Percentiles rank a stretch among this genome's conserved stretches.
Evolutionary conservation across 1,284 basidiomycete species (phyloP).

Genomic region (Sparassis latifolia): DNA sequence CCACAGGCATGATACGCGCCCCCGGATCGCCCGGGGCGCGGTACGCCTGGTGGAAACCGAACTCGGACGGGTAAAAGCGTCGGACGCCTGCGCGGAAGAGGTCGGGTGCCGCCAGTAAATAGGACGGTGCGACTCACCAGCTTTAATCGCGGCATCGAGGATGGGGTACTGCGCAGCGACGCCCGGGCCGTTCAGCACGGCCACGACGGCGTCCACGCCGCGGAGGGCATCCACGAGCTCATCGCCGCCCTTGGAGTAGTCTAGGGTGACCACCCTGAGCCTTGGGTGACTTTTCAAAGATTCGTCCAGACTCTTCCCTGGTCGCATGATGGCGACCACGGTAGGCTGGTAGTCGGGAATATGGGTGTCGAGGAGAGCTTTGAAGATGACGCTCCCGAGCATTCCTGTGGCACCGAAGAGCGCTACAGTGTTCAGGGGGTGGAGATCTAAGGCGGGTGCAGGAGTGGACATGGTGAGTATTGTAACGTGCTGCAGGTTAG

Average conservation of each 20-base stretch:
- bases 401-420: conserved; percentile 6
- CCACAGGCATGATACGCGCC: conserved; percentile 2
- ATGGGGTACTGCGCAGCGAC: conserved; percentile 2
- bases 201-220: conserved; percentile 5
- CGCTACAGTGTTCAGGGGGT: conserved; percentile 1
- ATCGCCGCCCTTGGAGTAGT: conserved; percentile 3
- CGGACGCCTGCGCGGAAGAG: conserved; percentile 1
- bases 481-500: no score
- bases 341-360: not conserved
- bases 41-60: conserved; percentile 4
- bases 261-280: not conserved
- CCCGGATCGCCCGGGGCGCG: conserved; percentile 5
- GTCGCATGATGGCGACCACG: conserved; percentile 1
- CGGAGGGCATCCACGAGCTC: conserved; percentile 2
- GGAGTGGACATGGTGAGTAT: no score
- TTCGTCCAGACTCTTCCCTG: conserved; percentile 1
- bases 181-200: conserved; percentile 2
- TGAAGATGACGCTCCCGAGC: conserved; percentile 2
- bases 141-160: conserved; percentile 3
- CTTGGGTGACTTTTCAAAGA: not conserved
- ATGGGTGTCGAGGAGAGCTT: not conserved
- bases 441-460: not conserved
- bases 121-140: conserved; percentile 1
- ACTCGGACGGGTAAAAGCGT: conserved; percentile 7
- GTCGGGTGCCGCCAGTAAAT: not conserved